phyloP scores from a whole-genome alignment of 768 basidiomycete species.

The Terana coerulea region DNA sequence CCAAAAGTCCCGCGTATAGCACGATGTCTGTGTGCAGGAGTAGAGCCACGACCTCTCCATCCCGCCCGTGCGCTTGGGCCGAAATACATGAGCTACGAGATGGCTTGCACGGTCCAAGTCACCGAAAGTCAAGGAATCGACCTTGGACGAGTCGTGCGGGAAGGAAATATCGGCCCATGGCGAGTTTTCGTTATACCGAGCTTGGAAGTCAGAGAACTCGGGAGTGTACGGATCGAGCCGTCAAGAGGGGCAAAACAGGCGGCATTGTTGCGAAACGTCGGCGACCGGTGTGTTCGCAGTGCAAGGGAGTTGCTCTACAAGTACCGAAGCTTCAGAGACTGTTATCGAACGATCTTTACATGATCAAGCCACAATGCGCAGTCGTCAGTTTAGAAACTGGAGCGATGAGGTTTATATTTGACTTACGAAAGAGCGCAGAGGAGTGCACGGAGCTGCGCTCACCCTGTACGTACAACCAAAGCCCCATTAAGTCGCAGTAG shows the following conservation, averaged over 20 bases:
- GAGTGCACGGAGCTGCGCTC: too few relatives aligned
- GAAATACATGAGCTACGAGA: background rate
- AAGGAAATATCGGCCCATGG: slow-evolving; percentile 1
- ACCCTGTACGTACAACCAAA: too few relatives aligned
- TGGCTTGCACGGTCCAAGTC: background rate
- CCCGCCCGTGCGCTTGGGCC: background rate
- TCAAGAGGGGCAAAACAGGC: background rate
- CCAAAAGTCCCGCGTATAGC: slow-evolving; percentile 6
- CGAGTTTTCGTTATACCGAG: background rate
- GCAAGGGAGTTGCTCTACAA: too few relatives aligned
- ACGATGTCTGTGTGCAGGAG: slow-evolving; percentile 12
- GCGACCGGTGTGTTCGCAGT: too few relatives aligned
- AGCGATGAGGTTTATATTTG: too few relatives aligned
- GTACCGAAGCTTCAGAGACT: too few relatives aligned
- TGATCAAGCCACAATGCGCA: too few relatives aligned
- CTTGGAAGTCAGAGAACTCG: background rate
- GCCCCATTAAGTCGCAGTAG: too few relatives aligned
- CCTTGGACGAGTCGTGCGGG: background rate
- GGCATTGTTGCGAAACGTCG: too few relatives aligned
- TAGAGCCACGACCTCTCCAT: slow-evolving; percentile 5
- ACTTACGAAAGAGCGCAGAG: too few relatives aligned
- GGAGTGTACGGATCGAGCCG: background rate
- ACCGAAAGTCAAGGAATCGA: background rate
- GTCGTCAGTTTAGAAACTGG: too few relatives aligned
- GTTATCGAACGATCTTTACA: too few relatives aligned